Base-by-base conservation (phyloP, 306 rosid species). In the Abrus pulchellus region DNA sequence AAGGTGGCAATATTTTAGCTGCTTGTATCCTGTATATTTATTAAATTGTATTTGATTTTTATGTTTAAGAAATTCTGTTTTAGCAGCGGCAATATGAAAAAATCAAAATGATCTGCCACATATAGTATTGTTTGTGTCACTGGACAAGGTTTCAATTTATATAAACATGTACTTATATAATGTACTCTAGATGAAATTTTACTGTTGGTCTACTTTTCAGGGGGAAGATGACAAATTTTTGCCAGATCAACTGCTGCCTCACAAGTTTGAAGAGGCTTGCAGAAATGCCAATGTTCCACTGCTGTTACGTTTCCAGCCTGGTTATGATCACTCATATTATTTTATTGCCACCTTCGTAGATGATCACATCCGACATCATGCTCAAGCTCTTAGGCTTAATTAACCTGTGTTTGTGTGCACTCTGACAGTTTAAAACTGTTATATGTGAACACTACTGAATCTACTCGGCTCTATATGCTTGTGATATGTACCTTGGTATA, bases 351-450 rank as follows among this genome's bases (percentile, higher is more conserved):
- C 99, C 81, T 93, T 94, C 92, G 88, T 94, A 14, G 97, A 93
- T 9, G 99, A 94, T 86, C 99, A 93, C 89, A 91, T 95, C 80
- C 83, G 55, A 28, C 97, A 93, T 90, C 98, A 93, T 80, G 94
- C 93, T 86, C 97, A 95, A 86, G 97, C 96, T 73, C 95, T 94
- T 82, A 83, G 84, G 55, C 90, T 83, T 56, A 76, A 78, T 33
- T 89, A 91, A 87, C 59, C 69, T 53, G 71, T 84, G 53, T 61
- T 72, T 66, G 76, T 86, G 62, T 68, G 65, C 77, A 34, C 69
- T 77, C 8, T 84, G 41, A 80, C 32, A 65, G 75, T 72, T 59
- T 67, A 29, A 74, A 76, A 74, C 73, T 49, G 48, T 59, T 73
- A 38, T 73, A 38, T 55, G 20, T 80, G 50, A 80, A 62, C 62